Evolutionary conservation across 2,329 filamentous ascomycete species (phyloP).

Genomic region (Juglanconis oblonga): DNA sequence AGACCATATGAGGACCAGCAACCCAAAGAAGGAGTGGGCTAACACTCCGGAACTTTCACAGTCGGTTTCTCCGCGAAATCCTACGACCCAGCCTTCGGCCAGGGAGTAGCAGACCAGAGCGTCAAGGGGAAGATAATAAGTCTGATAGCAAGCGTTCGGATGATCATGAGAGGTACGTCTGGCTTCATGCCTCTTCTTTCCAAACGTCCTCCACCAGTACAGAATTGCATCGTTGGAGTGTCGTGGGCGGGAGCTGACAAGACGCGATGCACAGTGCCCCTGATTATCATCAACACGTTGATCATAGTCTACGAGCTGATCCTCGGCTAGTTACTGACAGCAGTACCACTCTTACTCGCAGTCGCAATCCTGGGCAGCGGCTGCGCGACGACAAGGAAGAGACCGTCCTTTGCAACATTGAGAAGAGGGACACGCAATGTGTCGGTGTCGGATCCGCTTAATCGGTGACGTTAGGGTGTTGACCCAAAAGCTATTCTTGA

Average conservation of each 20-base stretch:
- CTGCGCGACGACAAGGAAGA: neutral
- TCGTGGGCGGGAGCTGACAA: slow-evolving; percentile 1
- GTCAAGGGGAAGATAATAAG: slow-evolving; percentile 86
- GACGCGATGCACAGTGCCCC: slow-evolving; percentile 58
- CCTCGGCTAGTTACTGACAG: slow-evolving; percentile 51
- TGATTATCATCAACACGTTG: slow-evolving; percentile 78
- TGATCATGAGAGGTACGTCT: slow-evolving; percentile 83
- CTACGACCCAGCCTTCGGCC: slow-evolving; percentile 75
- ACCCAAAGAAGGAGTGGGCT: slow-evolving; percentile 13
- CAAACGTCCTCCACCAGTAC: too few relatives aligned
- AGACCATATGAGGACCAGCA: neutral
- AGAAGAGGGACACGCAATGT: too few relatives aligned
- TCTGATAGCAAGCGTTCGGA: slow-evolving; percentile 85
- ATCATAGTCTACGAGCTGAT: slow-evolving; percentile 82
- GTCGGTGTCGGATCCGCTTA: too few relatives aligned
- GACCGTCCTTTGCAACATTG: too few relatives aligned
- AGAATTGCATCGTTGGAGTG: too few relatives aligned
- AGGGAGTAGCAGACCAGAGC: slow-evolving; percentile 63
- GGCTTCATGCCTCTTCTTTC: neutral
- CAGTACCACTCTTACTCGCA: too few relatives aligned
- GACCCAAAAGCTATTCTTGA: too few relatives aligned
- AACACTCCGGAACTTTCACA: slow-evolving; percentile 52
- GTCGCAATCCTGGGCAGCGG: too few relatives aligned
- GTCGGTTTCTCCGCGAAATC: slow-evolving; percentile 76
- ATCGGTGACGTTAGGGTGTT: too few relatives aligned